phyloP scores from a whole-genome alignment of 2,329 filamentous ascomycete species.

The Verticillium isaacii region DNA sequence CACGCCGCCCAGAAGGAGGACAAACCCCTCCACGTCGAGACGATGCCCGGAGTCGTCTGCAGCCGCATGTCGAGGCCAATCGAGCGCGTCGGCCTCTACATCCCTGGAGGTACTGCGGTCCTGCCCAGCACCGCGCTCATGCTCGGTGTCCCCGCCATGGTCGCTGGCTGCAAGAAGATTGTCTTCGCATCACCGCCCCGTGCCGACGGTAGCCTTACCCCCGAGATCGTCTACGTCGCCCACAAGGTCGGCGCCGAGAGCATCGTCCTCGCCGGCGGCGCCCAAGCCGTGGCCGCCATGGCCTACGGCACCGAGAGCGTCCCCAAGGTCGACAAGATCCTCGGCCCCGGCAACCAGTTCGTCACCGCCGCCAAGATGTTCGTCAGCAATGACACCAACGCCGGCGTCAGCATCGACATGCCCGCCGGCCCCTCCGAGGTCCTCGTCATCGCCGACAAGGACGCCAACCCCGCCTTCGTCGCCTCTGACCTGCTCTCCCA shows the following conservation, averaged over 20 bases:
- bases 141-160: conserved; percentile 96
- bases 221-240: conserved; percentile 94
- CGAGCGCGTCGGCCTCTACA: conserved; percentile 92
- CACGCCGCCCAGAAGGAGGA: conserved; percentile 87
- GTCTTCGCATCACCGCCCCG: conserved; percentile 89
- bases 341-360: conserved; percentile 96
- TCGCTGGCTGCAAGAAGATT: conserved; percentile 93
- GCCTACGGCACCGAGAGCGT: conserved; percentile 95
- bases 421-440: conserved; percentile 95
- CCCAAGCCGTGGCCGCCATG: conserved; percentile 93
- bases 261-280: conserved; percentile 92
- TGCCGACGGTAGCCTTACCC: conserved; percentile 83
- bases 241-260: conserved; percentile 95
- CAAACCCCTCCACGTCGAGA: conserved; percentile 80
- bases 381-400: conserved; percentile 94
- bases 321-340: conserved; percentile 96
- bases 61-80: conserved; percentile 90
- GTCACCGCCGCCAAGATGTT: conserved; percentile 98
- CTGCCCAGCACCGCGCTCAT: conserved; percentile 94
- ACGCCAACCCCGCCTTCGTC: conserved; percentile 88
- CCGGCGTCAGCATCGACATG: conserved; percentile 96
- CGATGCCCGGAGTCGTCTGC: conserved; percentile 95
- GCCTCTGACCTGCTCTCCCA: conserved; percentile 92
- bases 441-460: conserved; percentile 86
- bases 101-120: conserved; percentile 95